phyloP scores from a whole-genome alignment of 2,329 filamentous ascomycete genomes.

The Fusarium sp. region DNA sequence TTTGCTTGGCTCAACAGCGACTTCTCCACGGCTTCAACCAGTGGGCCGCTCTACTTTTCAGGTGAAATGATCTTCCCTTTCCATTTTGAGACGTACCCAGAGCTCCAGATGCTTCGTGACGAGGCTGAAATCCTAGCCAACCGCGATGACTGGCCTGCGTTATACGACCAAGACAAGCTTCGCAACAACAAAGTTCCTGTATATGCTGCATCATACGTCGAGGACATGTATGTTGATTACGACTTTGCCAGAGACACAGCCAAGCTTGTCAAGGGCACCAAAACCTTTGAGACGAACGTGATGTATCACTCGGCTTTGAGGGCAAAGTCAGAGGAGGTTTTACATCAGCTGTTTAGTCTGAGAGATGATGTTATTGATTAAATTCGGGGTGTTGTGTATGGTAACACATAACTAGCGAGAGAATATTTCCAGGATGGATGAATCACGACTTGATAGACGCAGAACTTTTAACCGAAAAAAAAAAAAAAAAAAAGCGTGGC shows the following conservation, averaged over 20 bases:
- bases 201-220: conserved; percentile 83
- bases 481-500: background rate
- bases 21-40: conserved; percentile 43
- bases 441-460: conserved; percentile 10
- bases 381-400: background rate
- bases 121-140: conserved; percentile 78
- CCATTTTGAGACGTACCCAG: conserved; percentile 83
- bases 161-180: conserved; percentile 82
- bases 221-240: conserved; percentile 94
- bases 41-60: conserved; percentile 77
- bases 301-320: conserved; percentile 89
- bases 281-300: conserved; percentile 85
- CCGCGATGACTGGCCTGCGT: conserved; percentile 74
- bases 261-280: conserved; percentile 76
- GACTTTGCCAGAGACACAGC: conserved; percentile 80
- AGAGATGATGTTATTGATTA: conserved; percentile 75
- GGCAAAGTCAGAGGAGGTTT: conserved; percentile 77
- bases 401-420: background rate
- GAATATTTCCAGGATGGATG: background rate
- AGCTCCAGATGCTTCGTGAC: conserved; percentile 75
- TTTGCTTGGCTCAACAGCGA: conserved; percentile 64
- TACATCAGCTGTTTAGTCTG: conserved; percentile 79
- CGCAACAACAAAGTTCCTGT: conserved; percentile 83
- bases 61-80: conserved; percentile 93
- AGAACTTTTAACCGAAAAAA: background rate